phyloP scores from a whole-genome alignment of 140 eudicot genomes.

The Oenanthe javanica region DNA sequence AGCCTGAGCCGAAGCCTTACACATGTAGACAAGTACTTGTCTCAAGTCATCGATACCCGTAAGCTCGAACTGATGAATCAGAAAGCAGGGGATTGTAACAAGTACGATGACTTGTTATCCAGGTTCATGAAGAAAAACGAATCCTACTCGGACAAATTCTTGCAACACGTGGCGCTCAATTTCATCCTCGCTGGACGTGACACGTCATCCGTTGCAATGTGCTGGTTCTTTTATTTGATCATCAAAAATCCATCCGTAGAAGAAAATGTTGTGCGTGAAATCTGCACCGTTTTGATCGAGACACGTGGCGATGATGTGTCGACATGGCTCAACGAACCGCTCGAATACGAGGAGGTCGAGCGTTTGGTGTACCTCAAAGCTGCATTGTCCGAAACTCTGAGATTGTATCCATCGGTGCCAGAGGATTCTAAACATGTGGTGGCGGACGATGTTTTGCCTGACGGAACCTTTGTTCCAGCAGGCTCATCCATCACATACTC shows the following conservation, averaged over 20 bases:
- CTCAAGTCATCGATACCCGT: conserved; percentile 67
- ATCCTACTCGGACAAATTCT: conserved; percentile 58
- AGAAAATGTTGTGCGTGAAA: conserved; percentile 50
- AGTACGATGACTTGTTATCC: conserved; percentile 76
- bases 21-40: conserved; percentile 73
- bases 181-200: conserved; percentile 98
- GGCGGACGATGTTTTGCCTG: conserved; percentile 70
- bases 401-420: conserved; percentile 85
- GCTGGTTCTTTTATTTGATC: conserved; percentile 89
- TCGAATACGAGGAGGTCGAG: conserved; percentile 71
- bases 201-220: conserved; percentile 87
- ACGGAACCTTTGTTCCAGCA: conserved; percentile 79
- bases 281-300: conserved; percentile 60
- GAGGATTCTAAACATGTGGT: conserved; percentile 84
- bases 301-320: conserved; percentile 76
- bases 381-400: conserved; percentile 72
- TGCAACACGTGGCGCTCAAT: conserved; percentile 85
- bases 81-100: conserved; percentile 27
- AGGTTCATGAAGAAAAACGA: conserved; percentile 83
- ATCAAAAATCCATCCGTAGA: conserved; percentile 61
- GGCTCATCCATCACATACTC: conserved; percentile 82
- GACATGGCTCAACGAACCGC: conserved; percentile 58
- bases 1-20: conserved; percentile 82
- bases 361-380: conserved; percentile 73
- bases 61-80: conserved; percentile 63